phyloP scores from a whole-genome alignment of 2,329 filamentous ascomycete genomes.

The Trichophyton equinum region DNA sequence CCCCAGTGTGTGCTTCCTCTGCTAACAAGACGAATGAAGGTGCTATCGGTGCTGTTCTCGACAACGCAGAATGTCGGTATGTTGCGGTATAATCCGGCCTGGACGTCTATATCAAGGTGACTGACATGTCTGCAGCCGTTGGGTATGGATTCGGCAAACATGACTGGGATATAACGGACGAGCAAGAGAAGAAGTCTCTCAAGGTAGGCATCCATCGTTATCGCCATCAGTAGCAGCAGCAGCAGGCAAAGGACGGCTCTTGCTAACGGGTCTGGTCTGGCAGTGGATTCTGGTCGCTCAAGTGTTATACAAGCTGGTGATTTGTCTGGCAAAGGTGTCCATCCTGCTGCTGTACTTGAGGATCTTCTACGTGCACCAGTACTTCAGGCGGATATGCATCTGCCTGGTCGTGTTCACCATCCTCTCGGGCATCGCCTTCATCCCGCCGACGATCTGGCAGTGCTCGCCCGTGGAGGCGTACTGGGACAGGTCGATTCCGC shows the following conservation, averaged over 20 bases:
- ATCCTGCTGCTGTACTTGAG: conserved; percentile 12
- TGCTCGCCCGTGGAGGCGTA: conserved; percentile 9
- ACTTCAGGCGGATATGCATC: conserved; percentile 11
- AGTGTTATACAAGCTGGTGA: conserved; percentile 9
- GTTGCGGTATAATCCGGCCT: neutral
- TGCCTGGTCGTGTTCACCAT: conserved; percentile 7
- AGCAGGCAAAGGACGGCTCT: too few species aligned
- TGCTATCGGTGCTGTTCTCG: conserved; percentile 5
- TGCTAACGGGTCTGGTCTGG: neutral
- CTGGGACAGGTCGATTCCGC: conserved; percentile 9
- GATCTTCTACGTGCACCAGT: conserved; percentile 9
- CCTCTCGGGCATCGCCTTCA: conserved; percentile 7
- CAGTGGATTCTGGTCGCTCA: conserved; percentile 8
- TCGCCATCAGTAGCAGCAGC: too few species aligned
- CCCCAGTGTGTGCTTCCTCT: neutral
- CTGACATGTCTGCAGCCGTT: conserved; percentile 5
- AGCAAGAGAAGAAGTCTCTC: neutral
- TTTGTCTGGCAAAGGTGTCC: conserved; percentile 9
- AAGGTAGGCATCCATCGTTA: conserved; percentile 2
- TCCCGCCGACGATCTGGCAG: conserved; percentile 10
- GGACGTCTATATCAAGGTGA: neutral
- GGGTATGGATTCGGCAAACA: conserved; percentile 9
- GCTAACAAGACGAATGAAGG: neutral
- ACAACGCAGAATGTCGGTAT: conserved; percentile 7
- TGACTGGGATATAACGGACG: neutral